A percentile compares a stretch with the other conserved stretches of the same genome.
These are phyloP conservation scores for Argentina anserina DNA, from an alignment of 306 rosid species.

Conservation along the genomic window DNA sequence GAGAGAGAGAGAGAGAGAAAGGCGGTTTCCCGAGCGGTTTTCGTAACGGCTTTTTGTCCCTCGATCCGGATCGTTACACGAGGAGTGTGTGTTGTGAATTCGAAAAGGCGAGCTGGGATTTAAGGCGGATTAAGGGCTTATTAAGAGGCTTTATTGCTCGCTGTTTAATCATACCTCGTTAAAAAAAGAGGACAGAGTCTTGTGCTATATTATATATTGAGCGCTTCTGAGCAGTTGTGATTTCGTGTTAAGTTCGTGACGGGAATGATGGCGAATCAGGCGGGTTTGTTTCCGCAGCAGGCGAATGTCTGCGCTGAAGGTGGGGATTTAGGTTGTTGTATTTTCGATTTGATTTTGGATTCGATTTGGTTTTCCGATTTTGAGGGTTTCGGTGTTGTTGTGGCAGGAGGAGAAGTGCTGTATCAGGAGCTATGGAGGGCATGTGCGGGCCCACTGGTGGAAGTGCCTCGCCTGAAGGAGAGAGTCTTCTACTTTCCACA, in stretches of 20 bases:
- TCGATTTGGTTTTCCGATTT: background rate
- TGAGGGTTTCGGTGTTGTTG: background rate
- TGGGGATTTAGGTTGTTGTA: slow-evolving; percentile 17
- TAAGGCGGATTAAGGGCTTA: slow-evolving; percentile 9
- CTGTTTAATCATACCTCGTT: background rate
- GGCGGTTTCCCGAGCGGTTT: slow-evolving; percentile 33
- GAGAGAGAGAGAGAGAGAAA: background rate
- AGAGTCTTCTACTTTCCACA: slow-evolving; percentile 87
- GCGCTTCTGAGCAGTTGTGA: slow-evolving; percentile 3
- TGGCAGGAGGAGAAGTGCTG: slow-evolving; percentile 48
- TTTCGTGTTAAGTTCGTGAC: slow-evolving; percentile 35
- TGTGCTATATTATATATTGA: too few species aligned
- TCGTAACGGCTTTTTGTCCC: slow-evolving; percentile 32
- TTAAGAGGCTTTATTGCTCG: slow-evolving; percentile 7
- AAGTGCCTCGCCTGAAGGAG: slow-evolving; percentile 57
- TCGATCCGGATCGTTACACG: slow-evolving; percentile 22
- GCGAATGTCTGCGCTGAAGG: slow-evolving; percentile 50
- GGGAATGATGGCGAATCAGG: slow-evolving; percentile 68
- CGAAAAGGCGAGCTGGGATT: slow-evolving; percentile 20
- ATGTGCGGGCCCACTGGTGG: slow-evolving; percentile 87
- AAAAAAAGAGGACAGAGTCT: too few species aligned
- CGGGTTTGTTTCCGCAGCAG: slow-evolving; percentile 38
- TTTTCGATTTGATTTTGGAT: background rate
- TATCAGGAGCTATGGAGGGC: slow-evolving; percentile 73
- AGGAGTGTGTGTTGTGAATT: slow-evolving; percentile 14